A percentile compares a stretch with the other conserved stretches of the same genome.
These are phyloP conservation scores for Saturnispora dispora DNA, from an alignment of 805 yeast genomes.

Conservation along the genomic window DNA sequence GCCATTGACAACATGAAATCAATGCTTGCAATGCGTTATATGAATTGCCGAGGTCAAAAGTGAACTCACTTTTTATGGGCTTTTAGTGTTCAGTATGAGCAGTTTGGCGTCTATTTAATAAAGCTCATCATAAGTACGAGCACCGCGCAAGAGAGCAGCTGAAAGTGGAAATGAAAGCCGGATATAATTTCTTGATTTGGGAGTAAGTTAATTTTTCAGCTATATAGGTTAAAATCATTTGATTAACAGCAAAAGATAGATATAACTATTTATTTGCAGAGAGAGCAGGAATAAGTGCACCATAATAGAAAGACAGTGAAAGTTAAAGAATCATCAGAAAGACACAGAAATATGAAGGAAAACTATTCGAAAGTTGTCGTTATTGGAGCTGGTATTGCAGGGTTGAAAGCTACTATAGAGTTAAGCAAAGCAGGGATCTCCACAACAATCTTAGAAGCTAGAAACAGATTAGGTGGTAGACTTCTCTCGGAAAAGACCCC, in stretches of 20 bases:
- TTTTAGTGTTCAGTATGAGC: not conserved
- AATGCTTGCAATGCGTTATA: not conserved
- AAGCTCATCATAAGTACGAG: not conserved
- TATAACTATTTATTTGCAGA: not conserved
- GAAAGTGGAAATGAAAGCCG: not conserved
- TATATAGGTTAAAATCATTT: not conserved
- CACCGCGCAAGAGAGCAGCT: not conserved
- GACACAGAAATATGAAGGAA: conserved; percentile 30
- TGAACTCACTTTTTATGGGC: not conserved
- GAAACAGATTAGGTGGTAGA: conserved; percentile 62
- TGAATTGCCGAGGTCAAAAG: not conserved
- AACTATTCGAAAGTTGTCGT: conserved; percentile 28
- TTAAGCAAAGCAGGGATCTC: conserved; percentile 30
- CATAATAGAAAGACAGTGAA: not conserved
- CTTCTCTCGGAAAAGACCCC: conserved; percentile 33
- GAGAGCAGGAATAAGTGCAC: not conserved
- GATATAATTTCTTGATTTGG: not conserved
- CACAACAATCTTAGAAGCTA: conserved; percentile 39
- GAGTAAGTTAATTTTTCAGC: not conserved
- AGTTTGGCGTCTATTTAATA: not conserved
- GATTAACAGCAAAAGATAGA: not conserved
- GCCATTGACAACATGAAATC: not conserved
- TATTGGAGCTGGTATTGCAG: conserved; percentile 51
- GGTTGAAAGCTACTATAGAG: conserved; percentile 40
- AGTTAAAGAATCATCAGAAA: not conserved